Evolutionary conservation across 805 yeast species (phyloP).

Genomic region (Candida oleophila): DNA sequence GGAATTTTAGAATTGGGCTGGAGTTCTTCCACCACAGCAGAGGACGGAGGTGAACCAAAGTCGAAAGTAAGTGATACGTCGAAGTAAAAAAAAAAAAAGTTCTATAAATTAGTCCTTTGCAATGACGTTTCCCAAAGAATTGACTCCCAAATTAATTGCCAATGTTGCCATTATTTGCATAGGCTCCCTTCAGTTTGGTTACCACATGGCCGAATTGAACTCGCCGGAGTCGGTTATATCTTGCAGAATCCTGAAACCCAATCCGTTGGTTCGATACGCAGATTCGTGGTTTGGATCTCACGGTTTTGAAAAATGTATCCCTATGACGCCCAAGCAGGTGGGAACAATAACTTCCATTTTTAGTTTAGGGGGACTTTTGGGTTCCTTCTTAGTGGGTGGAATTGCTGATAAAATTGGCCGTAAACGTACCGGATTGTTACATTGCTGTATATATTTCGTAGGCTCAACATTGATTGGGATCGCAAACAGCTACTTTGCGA

Average conservation of each 20-base stretch:
- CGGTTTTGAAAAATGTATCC: conserved; percentile 51
- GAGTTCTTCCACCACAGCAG: too few relatives aligned
- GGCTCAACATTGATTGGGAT: conserved; percentile 65
- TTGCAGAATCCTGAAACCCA: conserved; percentile 44
- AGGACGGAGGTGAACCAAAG: too few relatives aligned
- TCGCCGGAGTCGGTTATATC: conserved; percentile 78
- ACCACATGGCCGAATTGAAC: conserved; percentile 91
- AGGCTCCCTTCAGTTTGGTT: conserved; percentile 87
- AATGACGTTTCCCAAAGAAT: conserved; percentile 16
- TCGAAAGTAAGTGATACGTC: too few relatives aligned
- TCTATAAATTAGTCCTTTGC: not conserved
- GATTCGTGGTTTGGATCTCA: conserved; percentile 42
- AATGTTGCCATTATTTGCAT: conserved; percentile 62
- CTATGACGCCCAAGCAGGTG: conserved; percentile 53
- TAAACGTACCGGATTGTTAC: conserved; percentile 48
- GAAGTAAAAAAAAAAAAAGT: not conserved
- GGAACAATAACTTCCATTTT: conserved; percentile 78
- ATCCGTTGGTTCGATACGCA: conserved; percentile 23
- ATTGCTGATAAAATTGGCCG: conserved; percentile 70
- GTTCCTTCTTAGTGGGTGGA: conserved; percentile 67
- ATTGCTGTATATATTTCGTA: conserved; percentile 49
- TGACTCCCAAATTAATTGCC: conserved; percentile 36
- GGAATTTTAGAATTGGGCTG: too few relatives aligned
- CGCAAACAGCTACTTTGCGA: conserved; percentile 38
- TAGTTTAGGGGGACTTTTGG: conserved; percentile 79